phyloP scores from a whole-genome alignment of 2,329 filamentous ascomycete genomes.

The Fusarium begoniae region DNA sequence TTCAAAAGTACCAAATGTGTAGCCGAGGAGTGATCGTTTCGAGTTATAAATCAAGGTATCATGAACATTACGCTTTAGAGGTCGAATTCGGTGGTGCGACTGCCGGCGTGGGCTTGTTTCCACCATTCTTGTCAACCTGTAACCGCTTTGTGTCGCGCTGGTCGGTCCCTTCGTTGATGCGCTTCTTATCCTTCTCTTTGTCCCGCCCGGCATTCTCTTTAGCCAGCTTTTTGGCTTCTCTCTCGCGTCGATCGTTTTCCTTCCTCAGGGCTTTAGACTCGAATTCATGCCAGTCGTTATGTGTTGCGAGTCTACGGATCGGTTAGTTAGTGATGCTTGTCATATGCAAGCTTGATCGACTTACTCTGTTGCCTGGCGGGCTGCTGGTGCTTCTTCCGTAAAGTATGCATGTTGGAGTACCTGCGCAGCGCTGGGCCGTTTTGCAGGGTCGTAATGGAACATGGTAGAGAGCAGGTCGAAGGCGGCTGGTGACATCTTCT shows the following conservation, averaged over 20 bases:
- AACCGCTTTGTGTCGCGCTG: constrained; percentile 48
- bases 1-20: neutral
- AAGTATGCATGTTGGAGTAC: constrained; percentile 92
- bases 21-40: neutral
- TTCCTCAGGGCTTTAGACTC: constrained; percentile 94
- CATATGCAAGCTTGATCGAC: constrained; percentile 48
- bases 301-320: constrained; percentile 70
- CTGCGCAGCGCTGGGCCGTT: constrained; percentile 83
- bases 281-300: constrained; percentile 98
- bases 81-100: constrained; percentile 10
- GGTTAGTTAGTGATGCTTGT: constrained; percentile 43
- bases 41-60: neutral
- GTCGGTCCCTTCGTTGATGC: constrained; percentile 46
- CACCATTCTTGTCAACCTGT: constrained; percentile 43
- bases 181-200: constrained; percentile 53
- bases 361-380: constrained; percentile 83
- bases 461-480: constrained; percentile 85
- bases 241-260: constrained; percentile 78
- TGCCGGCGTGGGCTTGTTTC: constrained; percentile 13
- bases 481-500: constrained; percentile 79
- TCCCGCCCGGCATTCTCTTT: constrained; percentile 49
- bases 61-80: constrained; percentile 13
- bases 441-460: constrained; percentile 88
- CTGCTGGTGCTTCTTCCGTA: constrained; percentile 77
- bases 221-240: constrained; percentile 59